Evolutionary conservation across 495 filamentous ascomycete genomes (phyloP).

Genomic region (Penicillium coprophilum): DNA sequence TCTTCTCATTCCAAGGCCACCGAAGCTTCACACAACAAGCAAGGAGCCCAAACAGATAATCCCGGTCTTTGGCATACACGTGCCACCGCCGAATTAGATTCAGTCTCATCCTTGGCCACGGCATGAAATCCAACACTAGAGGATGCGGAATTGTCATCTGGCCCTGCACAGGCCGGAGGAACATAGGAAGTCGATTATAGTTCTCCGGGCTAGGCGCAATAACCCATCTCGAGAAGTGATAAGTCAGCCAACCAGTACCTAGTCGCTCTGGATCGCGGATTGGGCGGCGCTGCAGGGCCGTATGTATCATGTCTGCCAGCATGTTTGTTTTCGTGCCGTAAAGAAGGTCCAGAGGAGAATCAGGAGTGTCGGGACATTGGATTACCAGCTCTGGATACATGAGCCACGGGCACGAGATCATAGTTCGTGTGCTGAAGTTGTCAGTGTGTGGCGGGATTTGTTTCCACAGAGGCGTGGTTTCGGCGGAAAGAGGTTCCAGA

Average conservation of each 20-base stretch:
- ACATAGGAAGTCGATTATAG: slow-evolving; percentile 18
- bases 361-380: slow-evolving; percentile 21
- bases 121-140: slow-evolving; percentile 19
- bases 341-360: slow-evolving; percentile 29
- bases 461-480: slow-evolving; percentile 14
- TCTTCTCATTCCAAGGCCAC: slow-evolving; percentile 33
- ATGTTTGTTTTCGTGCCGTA: slow-evolving; percentile 31
- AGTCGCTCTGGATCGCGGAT: slow-evolving; percentile 31
- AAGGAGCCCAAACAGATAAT: slow-evolving; percentile 28
- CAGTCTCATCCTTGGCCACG: slow-evolving; percentile 24
- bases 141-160: slow-evolving; percentile 27
- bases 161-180: slow-evolving; percentile 19
- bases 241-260: slow-evolving; percentile 24
- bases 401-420: slow-evolving; percentile 20
- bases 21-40: slow-evolving; percentile 30
- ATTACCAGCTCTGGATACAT: slow-evolving; percentile 19
- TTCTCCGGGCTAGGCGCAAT: slow-evolving; percentile 23
- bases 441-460: slow-evolving; percentile 26
- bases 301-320: slow-evolving; percentile 30
- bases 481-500: background rate
- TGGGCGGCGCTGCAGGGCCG: slow-evolving; percentile 18
- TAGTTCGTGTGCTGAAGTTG: slow-evolving; percentile 9
- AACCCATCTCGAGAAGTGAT: slow-evolving; percentile 29
- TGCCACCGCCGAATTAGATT: slow-evolving; percentile 30
- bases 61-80: slow-evolving; percentile 16